phyloP scores from a whole-genome alignment of 306 rosid species.

The Cicer pinnatifidum region DNA sequence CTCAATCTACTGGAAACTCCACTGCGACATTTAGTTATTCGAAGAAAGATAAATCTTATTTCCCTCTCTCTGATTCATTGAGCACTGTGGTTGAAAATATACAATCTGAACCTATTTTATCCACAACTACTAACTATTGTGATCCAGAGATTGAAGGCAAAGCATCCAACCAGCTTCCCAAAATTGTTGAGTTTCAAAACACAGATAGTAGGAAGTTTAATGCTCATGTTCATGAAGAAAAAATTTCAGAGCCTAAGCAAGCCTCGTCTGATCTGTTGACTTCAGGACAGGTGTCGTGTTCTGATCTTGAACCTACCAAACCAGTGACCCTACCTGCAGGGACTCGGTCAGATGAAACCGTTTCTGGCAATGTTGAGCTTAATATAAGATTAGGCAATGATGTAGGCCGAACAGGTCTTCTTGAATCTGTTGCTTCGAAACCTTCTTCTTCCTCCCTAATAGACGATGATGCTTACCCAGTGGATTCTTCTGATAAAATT shows the following conservation, averaged over 20 bases:
- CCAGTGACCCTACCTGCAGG: conserved; percentile 46
- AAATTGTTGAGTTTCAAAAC: conserved; percentile 48
- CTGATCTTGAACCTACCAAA: conserved; percentile 52
- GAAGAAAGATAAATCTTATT: conserved; percentile 58
- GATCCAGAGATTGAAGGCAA: conserved; percentile 48
- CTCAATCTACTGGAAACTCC: conserved; percentile 69
- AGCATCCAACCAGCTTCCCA: conserved; percentile 44
- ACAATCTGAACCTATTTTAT: conserved; percentile 54
- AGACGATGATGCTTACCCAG: conserved; percentile 44
- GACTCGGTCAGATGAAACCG: conserved; percentile 49
- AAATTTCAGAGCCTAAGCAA: conserved; percentile 50
- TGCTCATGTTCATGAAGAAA: conserved; percentile 48
- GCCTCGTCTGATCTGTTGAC: conserved; percentile 46
- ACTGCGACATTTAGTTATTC: conserved; percentile 57
- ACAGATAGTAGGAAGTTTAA: conserved; percentile 46
- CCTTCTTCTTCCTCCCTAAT: conserved; percentile 45
- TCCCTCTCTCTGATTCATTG: conserved; percentile 55
- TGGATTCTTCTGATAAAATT: conserved; percentile 49
- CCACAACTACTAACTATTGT: conserved; percentile 46
- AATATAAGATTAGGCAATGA: conserved; percentile 48
- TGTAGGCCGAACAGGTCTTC: conserved; percentile 47
- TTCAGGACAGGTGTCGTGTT: conserved; percentile 41
- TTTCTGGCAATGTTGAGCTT: conserved; percentile 45
- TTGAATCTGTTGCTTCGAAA: conserved; percentile 46
- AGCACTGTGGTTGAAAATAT: conserved; percentile 57